Evolutionary conservation across 148 eudicot genomes (phyloP).

Genomic region (Rhododendron williamsianum): DNA sequence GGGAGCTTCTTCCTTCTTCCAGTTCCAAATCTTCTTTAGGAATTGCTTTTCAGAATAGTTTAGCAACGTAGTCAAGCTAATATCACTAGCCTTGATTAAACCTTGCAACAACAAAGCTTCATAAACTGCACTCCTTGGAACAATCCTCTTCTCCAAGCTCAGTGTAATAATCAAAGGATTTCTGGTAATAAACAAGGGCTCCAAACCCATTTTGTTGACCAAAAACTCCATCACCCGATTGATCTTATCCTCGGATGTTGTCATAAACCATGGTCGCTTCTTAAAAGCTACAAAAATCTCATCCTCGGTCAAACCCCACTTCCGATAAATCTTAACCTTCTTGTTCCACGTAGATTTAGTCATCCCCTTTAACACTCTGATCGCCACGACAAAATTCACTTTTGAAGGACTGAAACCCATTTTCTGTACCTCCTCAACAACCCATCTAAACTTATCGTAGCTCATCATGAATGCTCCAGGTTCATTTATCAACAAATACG

Average conservation of each 20-base stretch:
- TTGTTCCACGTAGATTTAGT: neutral
- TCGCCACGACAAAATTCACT: neutral
- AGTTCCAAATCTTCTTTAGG: neutral
- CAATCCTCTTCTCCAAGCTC: neutral
- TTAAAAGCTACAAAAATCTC: neutral
- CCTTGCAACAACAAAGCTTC: neutral
- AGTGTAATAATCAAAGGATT: neutral
- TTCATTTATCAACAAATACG: neutral
- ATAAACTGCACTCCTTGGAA: neutral
- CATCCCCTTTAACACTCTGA: neutral
- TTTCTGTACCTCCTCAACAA: constrained; percentile 19
- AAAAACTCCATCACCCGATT: neutral
- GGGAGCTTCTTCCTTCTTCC: neutral
- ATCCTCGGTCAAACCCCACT: neutral
- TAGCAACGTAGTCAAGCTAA: neutral
- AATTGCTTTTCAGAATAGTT: neutral
- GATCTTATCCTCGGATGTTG: neutral
- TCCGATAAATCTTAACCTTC: neutral
- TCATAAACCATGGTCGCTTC: neutral
- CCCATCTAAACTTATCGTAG: neutral
- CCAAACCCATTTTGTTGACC: neutral
- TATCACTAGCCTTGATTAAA: neutral
- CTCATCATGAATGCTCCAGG: neutral
- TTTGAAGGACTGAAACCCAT: constrained; percentile 19
- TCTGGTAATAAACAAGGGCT: neutral